These are phyloP conservation scores for Bassia scoparia DNA, from an alignment of 148 eudicot genomes.

Conservation along the genomic window DNA sequence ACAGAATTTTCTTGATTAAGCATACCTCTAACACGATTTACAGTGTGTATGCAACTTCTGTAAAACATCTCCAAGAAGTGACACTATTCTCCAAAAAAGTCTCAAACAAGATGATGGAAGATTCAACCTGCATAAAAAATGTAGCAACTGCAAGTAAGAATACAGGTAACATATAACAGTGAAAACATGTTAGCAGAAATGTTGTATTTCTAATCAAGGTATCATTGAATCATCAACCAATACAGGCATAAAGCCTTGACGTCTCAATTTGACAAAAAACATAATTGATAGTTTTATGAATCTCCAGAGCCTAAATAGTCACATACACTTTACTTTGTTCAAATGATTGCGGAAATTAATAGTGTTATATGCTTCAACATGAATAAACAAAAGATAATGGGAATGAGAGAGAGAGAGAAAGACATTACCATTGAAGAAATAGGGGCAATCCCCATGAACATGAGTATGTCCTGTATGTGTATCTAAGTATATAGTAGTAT, in stretches of 20 bases:
- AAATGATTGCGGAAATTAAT: background rate
- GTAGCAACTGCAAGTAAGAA: constrained; percentile 21
- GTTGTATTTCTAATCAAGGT: too few relatives aligned
- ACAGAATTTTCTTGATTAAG: background rate
- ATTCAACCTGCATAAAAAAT: constrained; percentile 48
- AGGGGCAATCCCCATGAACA: constrained; percentile 37
- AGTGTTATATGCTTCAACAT: background rate
- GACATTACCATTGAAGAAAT: constrained; percentile 52
- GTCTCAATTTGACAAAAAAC: too few relatives aligned
- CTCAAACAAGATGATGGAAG: constrained; percentile 50
- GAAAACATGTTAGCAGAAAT: background rate
- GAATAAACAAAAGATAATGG: background rate
- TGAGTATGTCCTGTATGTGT: constrained; percentile 26
- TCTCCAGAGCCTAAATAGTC: too few relatives aligned
- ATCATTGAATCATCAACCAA: too few relatives aligned
- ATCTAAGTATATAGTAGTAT: constrained; percentile 35
- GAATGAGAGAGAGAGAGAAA: background rate
- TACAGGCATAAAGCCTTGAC: too few relatives aligned
- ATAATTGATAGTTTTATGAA: too few relatives aligned
- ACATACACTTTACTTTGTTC: too few relatives aligned
- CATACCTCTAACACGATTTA: constrained; percentile 47
- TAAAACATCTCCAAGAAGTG: constrained; percentile 50
- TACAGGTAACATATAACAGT: background rate
- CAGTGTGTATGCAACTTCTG: constrained; percentile 32
- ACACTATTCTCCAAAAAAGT: constrained; percentile 42